Conservation (phyloP, 371 early-diverging fungal species). For the Saksenaea vasiformis region DNA sequence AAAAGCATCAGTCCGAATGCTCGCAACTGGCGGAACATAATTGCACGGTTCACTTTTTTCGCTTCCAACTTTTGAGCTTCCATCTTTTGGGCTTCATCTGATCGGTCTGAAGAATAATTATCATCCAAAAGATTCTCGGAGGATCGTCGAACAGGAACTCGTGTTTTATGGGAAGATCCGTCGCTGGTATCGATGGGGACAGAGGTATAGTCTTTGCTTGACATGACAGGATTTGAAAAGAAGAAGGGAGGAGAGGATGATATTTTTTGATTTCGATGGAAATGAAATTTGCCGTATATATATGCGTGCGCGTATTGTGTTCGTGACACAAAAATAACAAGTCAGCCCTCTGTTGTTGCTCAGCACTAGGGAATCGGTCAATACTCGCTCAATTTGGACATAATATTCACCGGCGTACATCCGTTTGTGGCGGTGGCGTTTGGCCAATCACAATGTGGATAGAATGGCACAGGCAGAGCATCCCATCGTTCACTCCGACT, state of each 20-base stretch:
- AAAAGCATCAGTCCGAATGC: slow-evolving; percentile 15
- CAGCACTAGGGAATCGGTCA: background rate
- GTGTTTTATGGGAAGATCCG: background rate
- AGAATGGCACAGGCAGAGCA: no score
- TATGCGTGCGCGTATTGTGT: background rate
- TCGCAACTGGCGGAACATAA: background rate
- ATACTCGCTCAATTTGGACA: background rate
- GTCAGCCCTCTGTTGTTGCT: background rate
- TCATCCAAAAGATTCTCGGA: background rate
- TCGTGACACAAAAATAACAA: background rate
- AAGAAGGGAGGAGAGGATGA: background rate
- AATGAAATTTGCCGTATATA: background rate
- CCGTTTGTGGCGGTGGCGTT: background rate
- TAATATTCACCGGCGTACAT: background rate
- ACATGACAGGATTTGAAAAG: background rate
- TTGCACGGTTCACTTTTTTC: background rate
- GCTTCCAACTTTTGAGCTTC: no score
- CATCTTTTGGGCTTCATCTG: background rate
- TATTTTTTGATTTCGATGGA: background rate
- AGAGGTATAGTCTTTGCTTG: background rate
- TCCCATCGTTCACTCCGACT: no score
- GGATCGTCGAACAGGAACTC: background rate
- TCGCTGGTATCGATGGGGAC: background rate
- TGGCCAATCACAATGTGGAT: background rate
- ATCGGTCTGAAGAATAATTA: background rate